phyloP scores from a whole-genome alignment of 1,284 basidiomycete species.

The Fomitopsis palustris region DNA sequence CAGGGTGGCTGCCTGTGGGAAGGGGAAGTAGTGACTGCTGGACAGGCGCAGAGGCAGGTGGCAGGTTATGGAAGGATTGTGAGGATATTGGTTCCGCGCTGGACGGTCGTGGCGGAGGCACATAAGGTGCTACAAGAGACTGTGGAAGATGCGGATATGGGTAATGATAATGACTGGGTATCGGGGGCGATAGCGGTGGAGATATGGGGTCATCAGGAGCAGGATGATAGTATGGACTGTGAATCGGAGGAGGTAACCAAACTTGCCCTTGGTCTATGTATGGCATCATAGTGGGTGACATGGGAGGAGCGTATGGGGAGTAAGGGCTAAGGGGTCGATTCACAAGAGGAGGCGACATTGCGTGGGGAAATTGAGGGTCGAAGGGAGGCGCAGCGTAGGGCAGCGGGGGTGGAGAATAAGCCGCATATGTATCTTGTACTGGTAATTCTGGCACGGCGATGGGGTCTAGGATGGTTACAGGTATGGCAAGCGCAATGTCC shows the following conservation, averaged over 20 bases:
- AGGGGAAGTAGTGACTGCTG: constrained; percentile 22
- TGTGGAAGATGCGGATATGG: constrained; percentile 23
- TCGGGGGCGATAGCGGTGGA: constrained; percentile 12
- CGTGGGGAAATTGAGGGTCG: constrained; percentile 9
- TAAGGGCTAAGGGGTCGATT: constrained; percentile 28
- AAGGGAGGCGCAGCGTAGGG: constrained; percentile 13
- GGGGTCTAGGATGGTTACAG: constrained; percentile 63
- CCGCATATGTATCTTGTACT: constrained; percentile 13
- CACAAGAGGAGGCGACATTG: constrained; percentile 21
- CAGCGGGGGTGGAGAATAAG: constrained; percentile 5
- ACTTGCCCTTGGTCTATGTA: constrained; percentile 45
- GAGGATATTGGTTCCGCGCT: constrained; percentile 34
- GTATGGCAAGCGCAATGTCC: constrained; percentile 61
- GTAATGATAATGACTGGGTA: constrained; percentile 31
- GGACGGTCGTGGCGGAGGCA: constrained; percentile 32
- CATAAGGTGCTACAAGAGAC: constrained; percentile 17
- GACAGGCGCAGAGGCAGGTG: constrained; percentile 16
- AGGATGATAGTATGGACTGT: constrained; percentile 8
- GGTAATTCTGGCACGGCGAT: constrained; percentile 44
- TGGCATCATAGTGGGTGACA: constrained; percentile 33
- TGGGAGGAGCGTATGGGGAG: constrained; percentile 28
- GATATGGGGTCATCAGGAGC: constrained; percentile 12
- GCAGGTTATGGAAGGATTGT: constrained; percentile 22
- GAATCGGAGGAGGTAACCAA: constrained; percentile 43
- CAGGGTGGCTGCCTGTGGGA: constrained; percentile 7